These are phyloP conservation scores for Primulina huaijiensis DNA, from an alignment of 257 asterid species.

Conservation along the genomic window DNA sequence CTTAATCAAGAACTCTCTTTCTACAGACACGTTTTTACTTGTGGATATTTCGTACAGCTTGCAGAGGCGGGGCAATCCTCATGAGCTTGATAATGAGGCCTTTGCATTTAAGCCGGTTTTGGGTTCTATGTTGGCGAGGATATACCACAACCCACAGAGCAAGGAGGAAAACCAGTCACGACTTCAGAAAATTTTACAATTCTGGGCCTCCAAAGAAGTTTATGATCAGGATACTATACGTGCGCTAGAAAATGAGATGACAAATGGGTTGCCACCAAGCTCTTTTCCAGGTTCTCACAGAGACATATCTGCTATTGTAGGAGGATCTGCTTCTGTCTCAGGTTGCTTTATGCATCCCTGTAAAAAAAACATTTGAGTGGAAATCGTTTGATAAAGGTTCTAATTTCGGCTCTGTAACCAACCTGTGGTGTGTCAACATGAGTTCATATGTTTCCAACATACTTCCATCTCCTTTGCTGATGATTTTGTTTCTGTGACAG, in stretches of 20 bases:
- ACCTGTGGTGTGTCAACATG: background rate
- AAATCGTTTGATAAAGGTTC: constrained; percentile 11
- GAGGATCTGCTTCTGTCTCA: constrained; percentile 52
- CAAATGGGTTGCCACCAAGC: constrained; percentile 51
- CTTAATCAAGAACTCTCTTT: background rate
- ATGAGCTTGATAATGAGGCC: constrained; percentile 87
- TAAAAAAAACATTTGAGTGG: background rate
- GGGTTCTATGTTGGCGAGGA: constrained; percentile 88
- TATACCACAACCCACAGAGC: constrained; percentile 84
- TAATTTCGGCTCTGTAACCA: background rate
- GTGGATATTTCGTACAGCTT: constrained; percentile 52
- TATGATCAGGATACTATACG: constrained; percentile 80
- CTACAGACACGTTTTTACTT: constrained; percentile 1
- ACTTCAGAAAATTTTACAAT: constrained; percentile 80
- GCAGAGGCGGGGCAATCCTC: constrained; percentile 80
- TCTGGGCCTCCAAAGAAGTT: constrained; percentile 97
- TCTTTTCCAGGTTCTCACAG: constrained; percentile 52
- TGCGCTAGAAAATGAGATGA: constrained; percentile 76
- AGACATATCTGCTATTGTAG: constrained; percentile 38
- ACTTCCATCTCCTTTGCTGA: constrained; percentile 1
- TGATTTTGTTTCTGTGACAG: constrained; percentile 28
- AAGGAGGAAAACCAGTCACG: constrained; percentile 96
- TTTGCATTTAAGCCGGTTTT: constrained; percentile 89
- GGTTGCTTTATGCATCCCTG: constrained; percentile 37
- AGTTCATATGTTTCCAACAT: background rate